Conservation (phyloP, 2,329 filamentous ascomycete species). For the Trichocomaceae sp. region DNA sequence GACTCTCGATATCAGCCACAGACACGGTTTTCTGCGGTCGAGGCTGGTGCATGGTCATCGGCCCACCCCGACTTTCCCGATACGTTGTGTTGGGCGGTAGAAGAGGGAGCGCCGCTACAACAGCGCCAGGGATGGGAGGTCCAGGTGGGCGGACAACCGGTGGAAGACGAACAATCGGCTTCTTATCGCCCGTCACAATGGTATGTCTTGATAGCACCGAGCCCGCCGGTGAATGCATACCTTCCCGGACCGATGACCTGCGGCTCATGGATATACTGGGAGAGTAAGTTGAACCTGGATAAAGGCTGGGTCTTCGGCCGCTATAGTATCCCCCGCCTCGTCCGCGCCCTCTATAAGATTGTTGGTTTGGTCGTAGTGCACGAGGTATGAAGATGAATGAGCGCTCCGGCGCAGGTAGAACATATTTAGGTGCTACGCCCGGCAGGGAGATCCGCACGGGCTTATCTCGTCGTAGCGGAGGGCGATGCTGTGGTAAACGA, state of each 20-base stretch:
- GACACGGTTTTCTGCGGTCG: slow-evolving; percentile 92
- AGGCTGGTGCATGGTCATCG: slow-evolving; percentile 82
- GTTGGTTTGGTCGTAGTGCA: slow-evolving; percentile 86
- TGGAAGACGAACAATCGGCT: slow-evolving; percentile 78
- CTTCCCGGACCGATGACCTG: slow-evolving; percentile 73
- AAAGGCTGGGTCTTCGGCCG: slow-evolving; percentile 63
- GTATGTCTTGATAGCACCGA: slow-evolving; percentile 67
- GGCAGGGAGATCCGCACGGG: slow-evolving; percentile 91
- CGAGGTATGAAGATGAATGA: slow-evolving; percentile 98
- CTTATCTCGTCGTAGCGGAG: slow-evolving; percentile 89
- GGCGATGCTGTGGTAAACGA: slow-evolving; percentile 87
- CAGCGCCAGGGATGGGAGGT: slow-evolving; percentile 16
- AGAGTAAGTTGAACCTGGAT: slow-evolving; percentile 72
- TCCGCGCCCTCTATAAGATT: slow-evolving; percentile 63
- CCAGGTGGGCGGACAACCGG: slow-evolving; percentile 46
- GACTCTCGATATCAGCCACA: slow-evolving; percentile 84
- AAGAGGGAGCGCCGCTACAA: slow-evolving; percentile 31
- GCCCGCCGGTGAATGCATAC: slow-evolving; percentile 70
- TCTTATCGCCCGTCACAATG: slow-evolving; percentile 51
- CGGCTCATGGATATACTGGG: slow-evolving; percentile 84
- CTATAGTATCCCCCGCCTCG: slow-evolving; percentile 60
- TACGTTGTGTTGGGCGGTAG: slow-evolving; percentile 49
- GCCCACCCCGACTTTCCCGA: slow-evolving; percentile 54
- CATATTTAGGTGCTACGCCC: slow-evolving; percentile 70
- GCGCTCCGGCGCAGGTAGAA: slow-evolving; percentile 80